Conservation (phyloP, 2,329 filamentous ascomycete genomes). For the Magnaporthiopsis rhizophila region DNA sequence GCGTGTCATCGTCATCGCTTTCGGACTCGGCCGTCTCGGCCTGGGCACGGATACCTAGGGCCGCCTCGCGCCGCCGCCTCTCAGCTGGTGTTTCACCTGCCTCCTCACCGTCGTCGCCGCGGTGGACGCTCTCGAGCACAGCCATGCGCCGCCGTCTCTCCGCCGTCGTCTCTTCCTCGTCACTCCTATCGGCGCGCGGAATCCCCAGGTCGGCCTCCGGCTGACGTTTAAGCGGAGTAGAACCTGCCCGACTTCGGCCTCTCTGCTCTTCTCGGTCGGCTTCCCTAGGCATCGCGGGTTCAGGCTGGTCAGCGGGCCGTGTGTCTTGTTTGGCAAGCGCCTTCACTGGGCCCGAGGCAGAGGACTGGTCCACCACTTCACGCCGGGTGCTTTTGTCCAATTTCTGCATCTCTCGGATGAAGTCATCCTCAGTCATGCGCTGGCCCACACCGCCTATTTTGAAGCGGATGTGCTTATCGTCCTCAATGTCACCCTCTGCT, state of each 20-base stretch:
- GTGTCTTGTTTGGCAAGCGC: constrained; percentile 36
- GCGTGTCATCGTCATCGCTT: constrained; percentile 51
- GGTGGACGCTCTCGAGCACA: constrained; percentile 35
- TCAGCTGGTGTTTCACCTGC: constrained; percentile 63
- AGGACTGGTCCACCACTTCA: constrained; percentile 44
- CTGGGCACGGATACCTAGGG: constrained; percentile 50
- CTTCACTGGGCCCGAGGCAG: constrained; percentile 40
- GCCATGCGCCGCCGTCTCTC: constrained; percentile 60
- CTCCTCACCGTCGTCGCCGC: constrained; percentile 29
- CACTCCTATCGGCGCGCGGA: constrained; percentile 12
- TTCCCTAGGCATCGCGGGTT: neutral
- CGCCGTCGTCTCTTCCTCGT: constrained; percentile 57
- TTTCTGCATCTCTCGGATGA: constrained; percentile 64
- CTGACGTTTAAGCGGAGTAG: neutral
- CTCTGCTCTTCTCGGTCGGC: neutral
- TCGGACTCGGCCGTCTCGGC: constrained; percentile 33
- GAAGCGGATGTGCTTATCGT: constrained; percentile 67
- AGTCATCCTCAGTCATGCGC: constrained; percentile 74
- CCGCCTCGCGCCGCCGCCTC: constrained; percentile 63
- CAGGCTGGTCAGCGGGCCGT: neutral
- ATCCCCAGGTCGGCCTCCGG: neutral
- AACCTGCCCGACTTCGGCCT: neutral
- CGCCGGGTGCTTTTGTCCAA: constrained; percentile 58
- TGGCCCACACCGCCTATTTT: constrained; percentile 65
- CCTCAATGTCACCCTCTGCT: constrained; percentile 42